Conservation (phyloP, 257 asterid genomes). For the Fraxinus anomala region DNA sequence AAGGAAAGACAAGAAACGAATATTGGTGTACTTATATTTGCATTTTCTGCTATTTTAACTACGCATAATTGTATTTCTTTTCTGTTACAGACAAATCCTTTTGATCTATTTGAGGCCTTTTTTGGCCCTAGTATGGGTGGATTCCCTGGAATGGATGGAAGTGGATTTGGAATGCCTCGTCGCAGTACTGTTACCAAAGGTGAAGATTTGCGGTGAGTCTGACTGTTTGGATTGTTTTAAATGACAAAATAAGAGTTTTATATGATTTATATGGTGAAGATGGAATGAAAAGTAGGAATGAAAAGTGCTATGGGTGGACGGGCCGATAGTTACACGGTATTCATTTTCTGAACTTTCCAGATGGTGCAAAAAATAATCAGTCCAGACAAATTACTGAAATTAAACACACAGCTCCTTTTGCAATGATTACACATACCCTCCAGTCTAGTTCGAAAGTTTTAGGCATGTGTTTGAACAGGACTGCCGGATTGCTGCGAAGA, state of each 20-base stretch:
- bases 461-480: slow-evolving; percentile 16
- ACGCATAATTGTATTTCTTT: slow-evolving; percentile 18
- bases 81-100: slow-evolving; percentile 77
- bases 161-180: slow-evolving; percentile 79
- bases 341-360: slow-evolving; percentile 14
- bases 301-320: slow-evolving; percentile 76
- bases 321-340: slow-evolving; percentile 85
- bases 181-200: slow-evolving; percentile 86
- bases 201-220: slow-evolving; percentile 95
- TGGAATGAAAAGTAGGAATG: slow-evolving; percentile 89
- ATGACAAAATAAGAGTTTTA: slow-evolving; percentile 90
- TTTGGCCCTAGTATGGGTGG: slow-evolving; percentile 94
- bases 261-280: slow-evolving; percentile 98
- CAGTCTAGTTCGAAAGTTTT: slow-evolving; percentile 12
- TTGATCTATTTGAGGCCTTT: slow-evolving; percentile 96
- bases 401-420: not conserved
- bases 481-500: slow-evolving; percentile 18
- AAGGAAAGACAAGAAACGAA: not conserved
- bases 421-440: slow-evolving; percentile 13
- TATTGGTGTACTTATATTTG: slow-evolving; percentile 13
- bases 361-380: slow-evolving; percentile 17
- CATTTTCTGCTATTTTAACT: slow-evolving; percentile 25
- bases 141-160: slow-evolving; percentile 76
- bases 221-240: slow-evolving; percentile 19
- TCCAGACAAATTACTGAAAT: slow-evolving; percentile 6